Evolutionary conservation across 2,329 filamentous ascomycete genomes (phyloP).

Genomic region (Phialophora macrospora): DNA sequence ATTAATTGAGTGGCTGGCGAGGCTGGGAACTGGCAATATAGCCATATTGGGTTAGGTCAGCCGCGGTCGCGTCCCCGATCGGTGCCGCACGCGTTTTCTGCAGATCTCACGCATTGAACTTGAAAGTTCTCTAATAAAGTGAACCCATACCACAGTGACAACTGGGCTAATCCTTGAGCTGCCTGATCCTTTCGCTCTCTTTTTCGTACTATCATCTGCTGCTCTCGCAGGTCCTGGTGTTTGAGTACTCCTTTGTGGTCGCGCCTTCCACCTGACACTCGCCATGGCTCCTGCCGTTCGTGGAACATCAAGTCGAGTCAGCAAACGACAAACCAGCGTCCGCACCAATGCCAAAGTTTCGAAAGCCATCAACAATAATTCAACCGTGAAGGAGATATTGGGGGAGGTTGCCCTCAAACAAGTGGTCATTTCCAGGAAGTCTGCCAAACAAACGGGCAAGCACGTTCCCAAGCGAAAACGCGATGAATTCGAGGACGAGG

Average conservation of each 20-base stretch:
- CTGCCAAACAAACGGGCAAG: slow-evolving; percentile 17
- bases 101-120: slow-evolving; percentile 8
- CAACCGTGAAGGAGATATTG: slow-evolving; percentile 12
- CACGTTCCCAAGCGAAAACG: slow-evolving; percentile 31
- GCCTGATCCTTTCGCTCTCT: not conserved
- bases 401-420: slow-evolving; percentile 23
- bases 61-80: slow-evolving; percentile 12
- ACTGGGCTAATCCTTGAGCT: not conserved
- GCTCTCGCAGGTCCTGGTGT: too few relatives aligned
- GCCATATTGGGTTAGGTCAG: slow-evolving; percentile 22
- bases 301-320: slow-evolving; percentile 26
- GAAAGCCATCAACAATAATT: slow-evolving; percentile 25
- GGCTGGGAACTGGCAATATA: slow-evolving; percentile 36
- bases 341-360: slow-evolving; percentile 30
- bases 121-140: not conserved
- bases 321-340: slow-evolving; percentile 31
- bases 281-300: slow-evolving; percentile 36
- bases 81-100: not conserved
- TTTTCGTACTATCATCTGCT: not conserved
- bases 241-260: slow-evolving; percentile 12
- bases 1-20: slow-evolving; percentile 22
- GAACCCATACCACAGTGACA: not conserved
- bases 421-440: slow-evolving; percentile 14
- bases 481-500: slow-evolving; percentile 22
- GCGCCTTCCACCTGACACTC: slow-evolving; percentile 27